Conservation (phyloP, 2,329 filamentous ascomycete species). For the Cercospora sojina region DNA sequence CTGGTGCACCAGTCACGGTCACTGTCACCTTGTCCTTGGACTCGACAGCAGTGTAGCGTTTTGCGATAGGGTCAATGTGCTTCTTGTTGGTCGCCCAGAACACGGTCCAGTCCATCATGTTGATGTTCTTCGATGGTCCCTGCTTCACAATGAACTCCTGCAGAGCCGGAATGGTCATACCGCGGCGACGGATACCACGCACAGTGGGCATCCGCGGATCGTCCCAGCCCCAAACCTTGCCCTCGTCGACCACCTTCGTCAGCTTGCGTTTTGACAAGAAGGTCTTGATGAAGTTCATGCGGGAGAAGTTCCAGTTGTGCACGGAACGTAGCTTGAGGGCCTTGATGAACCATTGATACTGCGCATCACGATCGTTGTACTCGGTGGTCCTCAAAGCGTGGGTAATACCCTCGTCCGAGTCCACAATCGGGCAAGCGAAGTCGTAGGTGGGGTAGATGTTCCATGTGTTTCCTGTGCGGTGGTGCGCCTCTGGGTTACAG, state of each 20-base stretch:
- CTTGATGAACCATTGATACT: conserved; percentile 83
- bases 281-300: conserved; percentile 80
- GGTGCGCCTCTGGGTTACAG: conserved; percentile 73
- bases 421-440: conserved; percentile 79
- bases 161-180: conserved; percentile 75
- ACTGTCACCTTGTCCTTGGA: conserved; percentile 64
- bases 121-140: conserved; percentile 79
- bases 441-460: conserved; percentile 89
- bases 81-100: conserved; percentile 57
- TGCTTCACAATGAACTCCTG: conserved; percentile 83
- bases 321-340: conserved; percentile 72
- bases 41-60: conserved; percentile 58
- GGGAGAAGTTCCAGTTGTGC: conserved; percentile 80
- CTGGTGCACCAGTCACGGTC: conserved; percentile 35
- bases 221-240: conserved; percentile 79
- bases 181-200: conserved; percentile 72
- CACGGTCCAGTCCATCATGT: conserved; percentile 77
- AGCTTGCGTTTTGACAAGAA: conserved; percentile 85
- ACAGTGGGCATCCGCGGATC: conserved; percentile 85
- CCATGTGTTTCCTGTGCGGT: conserved; percentile 76
- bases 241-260: conserved; percentile 75
- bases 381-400: conserved; percentile 81
- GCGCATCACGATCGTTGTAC: conserved; percentile 82
- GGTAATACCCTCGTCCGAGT: conserved; percentile 77
- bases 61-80: conserved; percentile 51